These are phyloP conservation scores for Neoboletus subvelutipes DNA, from an alignment of 768 basidiomycete genomes.

Conservation along the genomic window DNA sequence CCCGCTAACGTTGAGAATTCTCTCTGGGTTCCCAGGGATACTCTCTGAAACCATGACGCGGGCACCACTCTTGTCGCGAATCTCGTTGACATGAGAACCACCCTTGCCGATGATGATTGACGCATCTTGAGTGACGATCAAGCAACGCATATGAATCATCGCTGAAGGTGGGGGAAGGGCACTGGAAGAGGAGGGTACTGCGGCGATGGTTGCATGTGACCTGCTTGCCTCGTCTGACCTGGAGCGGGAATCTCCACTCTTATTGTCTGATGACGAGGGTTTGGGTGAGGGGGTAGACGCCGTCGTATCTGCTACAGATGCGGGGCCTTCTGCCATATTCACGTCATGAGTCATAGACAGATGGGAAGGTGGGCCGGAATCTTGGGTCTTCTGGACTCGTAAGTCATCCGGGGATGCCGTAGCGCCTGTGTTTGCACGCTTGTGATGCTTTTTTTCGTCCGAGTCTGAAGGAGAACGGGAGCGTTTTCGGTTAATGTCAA, in stretches of 20 bases:
- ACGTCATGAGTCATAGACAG: slow-evolving; percentile 52
- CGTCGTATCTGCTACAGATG: slow-evolving; percentile 41
- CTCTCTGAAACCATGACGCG: slow-evolving; percentile 97
- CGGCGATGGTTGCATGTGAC: slow-evolving; percentile 47
- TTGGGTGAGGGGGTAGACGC: slow-evolving; percentile 60
- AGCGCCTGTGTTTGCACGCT: slow-evolving; percentile 82
- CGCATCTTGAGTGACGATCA: slow-evolving; percentile 99
- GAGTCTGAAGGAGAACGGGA: slow-evolving; percentile 84
- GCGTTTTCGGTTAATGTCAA: slow-evolving; percentile 80
- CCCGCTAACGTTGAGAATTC: slow-evolving; percentile 95
- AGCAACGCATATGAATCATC: slow-evolving; percentile 94
- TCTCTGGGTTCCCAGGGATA: slow-evolving; percentile 98
- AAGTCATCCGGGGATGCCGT: slow-evolving; percentile 62
- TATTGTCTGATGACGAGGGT: slow-evolving; percentile 43
- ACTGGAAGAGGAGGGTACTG: slow-evolving; percentile 48
- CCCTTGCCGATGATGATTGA: slow-evolving; percentile 98
- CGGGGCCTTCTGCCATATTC: slow-evolving; percentile 56
- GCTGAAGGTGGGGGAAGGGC: slow-evolving; percentile 61
- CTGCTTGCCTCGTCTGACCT: slow-evolving; percentile 38
- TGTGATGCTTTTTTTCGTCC: slow-evolving; percentile 76
- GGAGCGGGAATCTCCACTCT: slow-evolving; percentile 39
- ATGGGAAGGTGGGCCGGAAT: slow-evolving; percentile 39
- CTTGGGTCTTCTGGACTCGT: slow-evolving; percentile 46
- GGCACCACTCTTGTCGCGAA: slow-evolving; percentile 95
- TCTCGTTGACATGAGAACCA: slow-evolving; percentile 97